Evolutionary conservation across 1,139 yeast genomes (phyloP).

Genomic region (Suhomyces choctaworum): DNA sequence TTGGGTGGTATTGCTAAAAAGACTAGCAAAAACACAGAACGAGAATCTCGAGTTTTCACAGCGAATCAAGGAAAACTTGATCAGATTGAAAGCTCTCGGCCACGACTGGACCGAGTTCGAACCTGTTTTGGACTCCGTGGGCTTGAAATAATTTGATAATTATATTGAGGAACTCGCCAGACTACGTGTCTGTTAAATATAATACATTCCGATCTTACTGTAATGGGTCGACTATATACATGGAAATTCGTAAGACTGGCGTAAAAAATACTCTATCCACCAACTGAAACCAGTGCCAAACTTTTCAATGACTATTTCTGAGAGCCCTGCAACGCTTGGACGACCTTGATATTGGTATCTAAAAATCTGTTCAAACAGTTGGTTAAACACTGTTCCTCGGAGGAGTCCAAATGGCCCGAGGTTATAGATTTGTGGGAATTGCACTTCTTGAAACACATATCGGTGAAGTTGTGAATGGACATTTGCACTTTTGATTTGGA

Average conservation of each 20-base stretch:
- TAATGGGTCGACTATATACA: too few relatives aligned
- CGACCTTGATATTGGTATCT: constrained; percentile 85
- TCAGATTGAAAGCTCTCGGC: constrained; percentile 1
- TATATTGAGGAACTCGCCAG: too few relatives aligned
- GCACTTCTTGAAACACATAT: constrained; percentile 88
- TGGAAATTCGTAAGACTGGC: too few relatives aligned
- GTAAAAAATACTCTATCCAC: too few relatives aligned
- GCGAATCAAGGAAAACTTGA: constrained; percentile 1
- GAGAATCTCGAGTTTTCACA: constrained; percentile 6
- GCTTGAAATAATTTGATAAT: neutral
- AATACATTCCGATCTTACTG: neutral
- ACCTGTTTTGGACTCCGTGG: neutral
- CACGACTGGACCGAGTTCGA: constrained; percentile 2
- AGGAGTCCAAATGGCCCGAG: constrained; percentile 49
- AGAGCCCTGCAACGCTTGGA: constrained; percentile 52
- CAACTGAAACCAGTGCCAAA: too few relatives aligned
- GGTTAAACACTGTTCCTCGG: constrained; percentile 71
- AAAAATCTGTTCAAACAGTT: constrained; percentile 85
- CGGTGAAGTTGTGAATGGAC: constrained; percentile 84
- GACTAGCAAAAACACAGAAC: constrained; percentile 8
- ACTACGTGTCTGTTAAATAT: too few relatives aligned
- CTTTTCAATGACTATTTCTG: too few relatives aligned
- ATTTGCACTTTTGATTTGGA: constrained; percentile 86
- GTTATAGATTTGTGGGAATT: constrained; percentile 51
- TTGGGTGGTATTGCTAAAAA: constrained; percentile 21